A percentile compares a stretch with the other conserved stretches of the same genome.
Evolutionary conservation across 371 early-diverging fungal species (phyloP).

Genomic region (Mucor velutinosus): DNA sequence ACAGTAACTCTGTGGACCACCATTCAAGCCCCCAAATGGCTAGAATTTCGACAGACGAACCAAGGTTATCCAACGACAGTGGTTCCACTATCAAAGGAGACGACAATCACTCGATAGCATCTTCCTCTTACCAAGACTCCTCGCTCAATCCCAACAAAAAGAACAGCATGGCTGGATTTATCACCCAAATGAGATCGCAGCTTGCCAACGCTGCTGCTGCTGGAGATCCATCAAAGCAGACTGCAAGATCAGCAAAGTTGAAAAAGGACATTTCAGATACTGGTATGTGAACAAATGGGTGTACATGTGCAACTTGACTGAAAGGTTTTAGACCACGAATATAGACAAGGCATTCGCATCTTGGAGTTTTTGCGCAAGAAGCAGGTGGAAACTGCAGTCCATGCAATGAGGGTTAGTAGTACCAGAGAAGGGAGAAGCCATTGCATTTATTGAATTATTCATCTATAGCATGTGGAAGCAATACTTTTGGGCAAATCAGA

Average conservation of each 20-base stretch:
- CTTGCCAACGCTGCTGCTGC: conserved; percentile 44
- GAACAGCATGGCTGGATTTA: conserved; percentile 50
- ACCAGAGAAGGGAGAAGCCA: neutral
- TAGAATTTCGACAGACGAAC: conserved; percentile 34
- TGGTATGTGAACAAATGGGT: conserved; percentile 37
- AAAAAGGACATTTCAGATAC: conserved; percentile 59
- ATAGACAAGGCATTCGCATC: conserved; percentile 56
- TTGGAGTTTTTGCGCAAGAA: conserved; percentile 52
- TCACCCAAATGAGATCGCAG: conserved; percentile 48
- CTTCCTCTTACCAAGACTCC: conserved; percentile 6
- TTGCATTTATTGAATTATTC: neutral
- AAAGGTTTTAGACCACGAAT: conserved; percentile 48
- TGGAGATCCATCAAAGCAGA: conserved; percentile 41
- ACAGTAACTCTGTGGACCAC: conserved; percentile 27
- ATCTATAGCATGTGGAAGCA: conserved; percentile 47
- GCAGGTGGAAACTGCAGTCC: conserved; percentile 44
- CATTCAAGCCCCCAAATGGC: conserved; percentile 15
- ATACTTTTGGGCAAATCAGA: conserved; percentile 48
- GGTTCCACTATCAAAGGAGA: neutral
- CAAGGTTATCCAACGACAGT: conserved; percentile 39
- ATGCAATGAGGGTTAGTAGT: conserved; percentile 44
- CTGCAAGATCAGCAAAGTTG: conserved; percentile 43
- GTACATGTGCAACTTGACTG: neutral
- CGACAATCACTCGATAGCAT: conserved; percentile 12
- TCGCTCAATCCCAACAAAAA: conserved; percentile 23